Percentiles rank a stretch among this genome's conserved stretches.
Evolutionary conservation across 192 early-diverging fungal species (phyloP).

Genomic region (Backusella australiensis): DNA sequence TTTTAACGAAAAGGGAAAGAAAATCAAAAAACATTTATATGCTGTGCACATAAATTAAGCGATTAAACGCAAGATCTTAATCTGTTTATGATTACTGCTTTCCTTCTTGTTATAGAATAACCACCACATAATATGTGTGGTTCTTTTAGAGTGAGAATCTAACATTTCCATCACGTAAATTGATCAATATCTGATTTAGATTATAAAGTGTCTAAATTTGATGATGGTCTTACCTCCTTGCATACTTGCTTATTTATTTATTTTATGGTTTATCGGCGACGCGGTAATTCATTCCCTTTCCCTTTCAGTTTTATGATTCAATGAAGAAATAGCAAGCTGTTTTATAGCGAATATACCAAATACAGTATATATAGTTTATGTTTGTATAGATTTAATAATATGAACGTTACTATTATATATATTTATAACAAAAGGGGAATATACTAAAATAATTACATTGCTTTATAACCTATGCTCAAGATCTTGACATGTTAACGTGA

Average conservation of each 20-base stretch:
- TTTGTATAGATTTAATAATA: neutral
- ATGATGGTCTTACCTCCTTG: neutral
- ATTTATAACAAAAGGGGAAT: neutral
- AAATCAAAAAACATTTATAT: neutral
- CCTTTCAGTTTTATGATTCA: too few species aligned
- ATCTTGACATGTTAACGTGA: slow-evolving; percentile 4
- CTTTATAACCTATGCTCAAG: neutral
- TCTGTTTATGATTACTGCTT: neutral
- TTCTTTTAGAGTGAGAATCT: neutral
- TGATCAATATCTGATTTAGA: neutral
- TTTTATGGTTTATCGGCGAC: neutral
- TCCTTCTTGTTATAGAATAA: neutral
- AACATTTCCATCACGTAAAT: neutral
- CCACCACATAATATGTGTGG: neutral
- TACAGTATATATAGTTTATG: neutral
- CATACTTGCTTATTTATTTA: neutral
- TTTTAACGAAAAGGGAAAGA: neutral
- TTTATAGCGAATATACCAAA: too few species aligned
- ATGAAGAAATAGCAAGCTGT: too few species aligned
- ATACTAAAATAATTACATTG: neutral
- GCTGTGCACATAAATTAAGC: neutral
- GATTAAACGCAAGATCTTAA: neutral
- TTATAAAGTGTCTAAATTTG: neutral
- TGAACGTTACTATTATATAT: neutral
- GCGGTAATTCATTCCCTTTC: too few species aligned